Evolutionary conservation across 371 early-diverging fungal genomes (phyloP).

Genomic region (Catenaria anguillulae): DNA sequence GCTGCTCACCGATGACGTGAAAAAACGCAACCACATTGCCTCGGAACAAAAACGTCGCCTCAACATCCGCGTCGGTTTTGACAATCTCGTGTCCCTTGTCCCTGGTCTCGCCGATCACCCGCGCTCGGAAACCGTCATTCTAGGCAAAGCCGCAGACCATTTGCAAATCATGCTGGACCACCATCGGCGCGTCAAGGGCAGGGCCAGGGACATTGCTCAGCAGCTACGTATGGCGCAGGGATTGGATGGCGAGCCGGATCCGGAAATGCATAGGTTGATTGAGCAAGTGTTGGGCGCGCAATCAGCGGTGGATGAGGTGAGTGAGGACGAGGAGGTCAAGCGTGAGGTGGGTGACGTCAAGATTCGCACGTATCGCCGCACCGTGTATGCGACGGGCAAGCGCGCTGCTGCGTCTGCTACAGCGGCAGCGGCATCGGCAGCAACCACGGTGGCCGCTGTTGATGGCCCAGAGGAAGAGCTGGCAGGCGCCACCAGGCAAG

Average conservation of each 20-base stretch:
- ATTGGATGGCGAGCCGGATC: too few species aligned
- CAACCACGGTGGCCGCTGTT: too few species aligned
- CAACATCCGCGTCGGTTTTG: constrained; percentile 70
- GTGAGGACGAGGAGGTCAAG: background rate
- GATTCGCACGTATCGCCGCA: constrained; percentile 3
- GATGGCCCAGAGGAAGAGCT: too few species aligned
- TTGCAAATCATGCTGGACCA: constrained; percentile 17
- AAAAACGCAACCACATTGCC: constrained; percentile 85
- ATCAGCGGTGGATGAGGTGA: background rate
- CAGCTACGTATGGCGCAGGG: too few species aligned
- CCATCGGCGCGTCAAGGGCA: constrained; percentile 17
- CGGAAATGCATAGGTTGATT: too few species aligned
- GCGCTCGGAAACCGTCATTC: constrained; percentile 32
- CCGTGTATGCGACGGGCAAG: constrained; percentile 1
- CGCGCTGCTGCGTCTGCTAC: too few species aligned
- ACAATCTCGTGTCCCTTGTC: constrained; percentile 59
- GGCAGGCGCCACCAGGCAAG: too few species aligned
- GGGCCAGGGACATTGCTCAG: background rate
- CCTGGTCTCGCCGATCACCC: constrained; percentile 44
- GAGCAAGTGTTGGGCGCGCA: too few species aligned
- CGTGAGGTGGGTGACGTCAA: background rate
- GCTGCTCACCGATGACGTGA: constrained; percentile 76
- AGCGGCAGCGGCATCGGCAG: too few species aligned
- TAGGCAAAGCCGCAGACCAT: constrained; percentile 26
- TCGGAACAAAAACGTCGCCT: constrained; percentile 78